phyloP scores from a whole-genome alignment of 176 grass and related monocot genomes.

The Zea luxurians region DNA sequence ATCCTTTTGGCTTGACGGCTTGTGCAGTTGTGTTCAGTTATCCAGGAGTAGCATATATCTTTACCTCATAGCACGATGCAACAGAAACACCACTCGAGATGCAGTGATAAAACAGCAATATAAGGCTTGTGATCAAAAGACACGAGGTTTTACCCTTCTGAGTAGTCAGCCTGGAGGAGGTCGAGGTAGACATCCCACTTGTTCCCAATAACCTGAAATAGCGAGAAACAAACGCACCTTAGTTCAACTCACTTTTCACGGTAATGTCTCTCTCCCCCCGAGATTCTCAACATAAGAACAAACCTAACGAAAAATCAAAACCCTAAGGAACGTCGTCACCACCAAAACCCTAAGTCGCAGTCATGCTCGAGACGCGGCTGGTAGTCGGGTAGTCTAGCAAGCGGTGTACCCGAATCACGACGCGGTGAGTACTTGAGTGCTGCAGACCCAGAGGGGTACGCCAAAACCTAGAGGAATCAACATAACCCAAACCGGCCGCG shows the following conservation, averaged over 20 bases:
- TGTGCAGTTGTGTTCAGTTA: not conserved
- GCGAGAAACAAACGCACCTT: not conserved
- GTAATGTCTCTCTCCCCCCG: not conserved
- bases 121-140: not conserved
- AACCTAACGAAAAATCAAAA: no score
- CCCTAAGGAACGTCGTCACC: no score
- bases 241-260: not conserved
- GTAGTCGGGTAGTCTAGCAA: not conserved
- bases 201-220: constrained; percentile 86
- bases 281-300: no score
- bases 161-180: constrained; percentile 85
- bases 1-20: not conserved
- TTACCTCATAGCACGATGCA: not conserved
- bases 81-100: not conserved
- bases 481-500: not conserved
- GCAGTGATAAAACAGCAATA: not conserved
- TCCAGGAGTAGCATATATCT: not conserved
- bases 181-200: constrained; percentile 92
- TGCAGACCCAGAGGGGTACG: not conserved
- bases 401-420: not conserved
- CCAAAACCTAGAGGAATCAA: constrained; percentile 9
- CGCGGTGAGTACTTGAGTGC: not conserved
- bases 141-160: constrained; percentile 61
- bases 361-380: not conserved
- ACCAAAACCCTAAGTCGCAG: no score